These are phyloP conservation scores for Magnusiomyces tetraspermus DNA, from an alignment of 1,139 yeast species.

Conservation along the genomic window DNA sequence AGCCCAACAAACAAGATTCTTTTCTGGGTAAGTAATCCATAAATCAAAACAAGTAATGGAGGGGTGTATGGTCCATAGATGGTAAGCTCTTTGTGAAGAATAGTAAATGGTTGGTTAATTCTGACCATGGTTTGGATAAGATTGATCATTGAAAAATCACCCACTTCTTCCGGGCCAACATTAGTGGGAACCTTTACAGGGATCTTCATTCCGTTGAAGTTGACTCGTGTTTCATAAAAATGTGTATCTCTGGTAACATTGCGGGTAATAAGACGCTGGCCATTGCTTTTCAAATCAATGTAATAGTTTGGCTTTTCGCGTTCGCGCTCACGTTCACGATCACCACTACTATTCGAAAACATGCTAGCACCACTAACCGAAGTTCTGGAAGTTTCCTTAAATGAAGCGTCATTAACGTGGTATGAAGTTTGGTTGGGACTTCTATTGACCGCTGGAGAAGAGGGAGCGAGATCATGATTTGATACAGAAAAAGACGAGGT, in stretches of 20 bases:
- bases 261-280: constrained; percentile 21
- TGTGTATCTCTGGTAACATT: constrained; percentile 27
- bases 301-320: constrained; percentile 22
- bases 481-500: background rate
- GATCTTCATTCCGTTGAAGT: constrained; percentile 28
- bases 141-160: constrained; percentile 27
- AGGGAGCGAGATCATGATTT: background rate
- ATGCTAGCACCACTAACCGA: background rate
- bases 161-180: constrained; percentile 28
- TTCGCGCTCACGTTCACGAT: constrained; percentile 8
- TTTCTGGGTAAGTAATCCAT: constrained; percentile 51
- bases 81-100: constrained; percentile 32
- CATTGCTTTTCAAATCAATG: constrained; percentile 26
- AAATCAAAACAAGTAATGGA: constrained; percentile 46
- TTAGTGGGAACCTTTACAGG: constrained; percentile 32
- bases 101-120: constrained; percentile 20
- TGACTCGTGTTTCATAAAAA: constrained; percentile 28
- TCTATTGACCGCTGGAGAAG: background rate
- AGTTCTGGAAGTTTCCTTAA: too few relatives aligned
- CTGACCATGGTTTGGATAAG: constrained; percentile 22
- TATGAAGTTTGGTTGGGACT: background rate
- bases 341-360: background rate
- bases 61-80: constrained; percentile 53
- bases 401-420: background rate
- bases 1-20: constrained; percentile 47